A percentile compares a stretch with the other conserved stretches of the same genome.
phyloP scores from a whole-genome alignment of 179 eudicot species.

The Drosera spatulata region DNA sequence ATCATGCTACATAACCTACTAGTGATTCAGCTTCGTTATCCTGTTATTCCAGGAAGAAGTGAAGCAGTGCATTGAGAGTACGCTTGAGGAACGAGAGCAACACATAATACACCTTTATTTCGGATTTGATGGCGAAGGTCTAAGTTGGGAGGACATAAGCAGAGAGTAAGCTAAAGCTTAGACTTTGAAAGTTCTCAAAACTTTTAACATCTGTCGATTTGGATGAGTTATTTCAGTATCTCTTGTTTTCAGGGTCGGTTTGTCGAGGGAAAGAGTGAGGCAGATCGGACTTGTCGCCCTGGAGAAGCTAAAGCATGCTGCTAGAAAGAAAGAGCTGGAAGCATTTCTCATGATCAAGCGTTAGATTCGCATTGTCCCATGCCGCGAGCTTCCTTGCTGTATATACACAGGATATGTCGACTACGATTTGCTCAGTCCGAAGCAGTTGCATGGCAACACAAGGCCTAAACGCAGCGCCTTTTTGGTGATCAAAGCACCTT shows the following conservation, averaged over 20 bases:
- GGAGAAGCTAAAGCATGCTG: conserved; percentile 85
- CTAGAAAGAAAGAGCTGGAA: conserved; percentile 65
- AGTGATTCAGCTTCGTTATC: background rate
- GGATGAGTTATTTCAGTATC: background rate
- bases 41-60: conserved; percentile 63
- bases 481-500: too few species aligned
- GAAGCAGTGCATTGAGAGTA: conserved; percentile 48
- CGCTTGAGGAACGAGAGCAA: conserved; percentile 65
- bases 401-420: conserved; percentile 5
- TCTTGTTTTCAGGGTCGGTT: conserved; percentile 62
- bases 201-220: background rate
- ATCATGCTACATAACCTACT: background rate
- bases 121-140: conserved; percentile 70
- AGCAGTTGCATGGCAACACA: too few species aligned
- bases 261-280: conserved; percentile 90
- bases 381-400: conserved; percentile 18
- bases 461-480: too few species aligned
- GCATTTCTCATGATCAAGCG: conserved; percentile 57
- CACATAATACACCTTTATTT: conserved; percentile 78
- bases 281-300: conserved; percentile 82
- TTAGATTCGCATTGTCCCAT: conserved; percentile 10
- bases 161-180: conserved; percentile 39
- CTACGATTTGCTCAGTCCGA: too few species aligned
- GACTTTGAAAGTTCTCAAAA: background rate
- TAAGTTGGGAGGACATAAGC: conserved; percentile 97